These are phyloP conservation scores for Spiromastix sp. DNA, from an alignment of 2,329 filamentous ascomycete species.

Conservation along the genomic window DNA sequence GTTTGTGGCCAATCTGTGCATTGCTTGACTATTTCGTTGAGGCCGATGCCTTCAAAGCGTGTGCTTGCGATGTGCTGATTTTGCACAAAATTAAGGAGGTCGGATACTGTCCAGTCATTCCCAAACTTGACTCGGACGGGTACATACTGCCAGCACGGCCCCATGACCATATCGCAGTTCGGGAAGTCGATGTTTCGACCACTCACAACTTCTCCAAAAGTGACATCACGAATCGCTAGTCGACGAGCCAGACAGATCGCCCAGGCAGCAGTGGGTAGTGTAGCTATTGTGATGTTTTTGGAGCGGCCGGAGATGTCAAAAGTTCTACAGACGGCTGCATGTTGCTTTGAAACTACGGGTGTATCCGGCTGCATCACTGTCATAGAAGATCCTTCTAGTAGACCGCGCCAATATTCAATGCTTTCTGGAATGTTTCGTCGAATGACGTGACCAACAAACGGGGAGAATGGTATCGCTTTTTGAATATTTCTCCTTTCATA, in stretches of 20 bases:
- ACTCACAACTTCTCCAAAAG: constrained; percentile 52
- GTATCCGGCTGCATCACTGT: constrained; percentile 7
- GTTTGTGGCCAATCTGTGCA: constrained; percentile 37
- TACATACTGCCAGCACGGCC: constrained; percentile 54
- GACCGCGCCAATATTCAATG: constrained; percentile 46
- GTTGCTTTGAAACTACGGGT: constrained; percentile 3
- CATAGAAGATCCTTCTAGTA: constrained; percentile 42
- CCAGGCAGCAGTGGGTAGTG: constrained; percentile 51
- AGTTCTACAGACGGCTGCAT: constrained; percentile 5
- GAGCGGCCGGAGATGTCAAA: constrained; percentile 40
- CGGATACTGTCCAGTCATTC: constrained; percentile 31
- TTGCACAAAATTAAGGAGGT: constrained; percentile 40
- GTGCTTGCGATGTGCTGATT: constrained; percentile 41
- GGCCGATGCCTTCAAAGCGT: constrained; percentile 39
- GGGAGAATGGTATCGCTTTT: constrained; percentile 24
- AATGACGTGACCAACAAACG: constrained; percentile 23
- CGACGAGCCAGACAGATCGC: constrained; percentile 45
- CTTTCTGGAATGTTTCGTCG: constrained; percentile 24
- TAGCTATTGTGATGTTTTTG: constrained; percentile 46
- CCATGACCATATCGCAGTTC: constrained; percentile 42
- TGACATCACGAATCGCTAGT: constrained; percentile 39
- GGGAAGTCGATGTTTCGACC: constrained; percentile 47
- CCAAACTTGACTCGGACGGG: constrained; percentile 47
- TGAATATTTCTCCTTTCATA: constrained; percentile 24
- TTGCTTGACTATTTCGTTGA: constrained; percentile 36